Evolutionary conservation across 352 stramenopile genomes (phyloP), one percentile per base, ranked within the genome.

Genomic region (Peronospora farinosa): DNA sequence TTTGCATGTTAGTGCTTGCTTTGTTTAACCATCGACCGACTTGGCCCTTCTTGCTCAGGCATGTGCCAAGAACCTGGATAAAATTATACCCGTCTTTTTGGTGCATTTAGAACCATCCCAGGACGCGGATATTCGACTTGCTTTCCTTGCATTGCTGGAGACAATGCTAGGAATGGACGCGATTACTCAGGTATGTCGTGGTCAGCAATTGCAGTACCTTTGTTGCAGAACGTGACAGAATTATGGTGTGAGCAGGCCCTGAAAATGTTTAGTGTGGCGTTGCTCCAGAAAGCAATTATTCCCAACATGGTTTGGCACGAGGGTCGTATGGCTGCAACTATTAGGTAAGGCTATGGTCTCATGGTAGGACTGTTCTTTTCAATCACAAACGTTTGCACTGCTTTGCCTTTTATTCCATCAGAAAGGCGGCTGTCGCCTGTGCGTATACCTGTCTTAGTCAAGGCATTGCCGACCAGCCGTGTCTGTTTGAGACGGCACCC

Each of bases 241-340:
- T 47, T 46, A 9, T 44, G 11, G 0, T 33, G 23, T 52, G 0
- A 23, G 5, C 37, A 92, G 82, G 54, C 76, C 0, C 85, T 93
- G 42, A 69, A 78, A 45, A 64, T 72, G 11, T 90, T 79, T 51
- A 84, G 65, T 37, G 63, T 62, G 11, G 10, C 52, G 17, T 46
- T 94, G 16, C 48, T 96, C 17, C 59, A 86, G 32, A 83, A 90
- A 40, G 69, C 72, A 37, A 87, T 96, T 35, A 78, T 90, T 17
- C 86, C 88, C 9, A 96, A 95, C 65, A 87, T 95, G 30, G 82
- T 95, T 19, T 96, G 88, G 86, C 77, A 78, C 51, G 86, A 77
- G 17, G 88, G 86, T 15, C 76, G 84, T 36, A 83, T 95, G 13
- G 84, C 87, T 36, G 78, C 83, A 30, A 95, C 84, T 8, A 87